Conservation (phyloP, 306 rosid species). For the Lotus japonicus region DNA sequence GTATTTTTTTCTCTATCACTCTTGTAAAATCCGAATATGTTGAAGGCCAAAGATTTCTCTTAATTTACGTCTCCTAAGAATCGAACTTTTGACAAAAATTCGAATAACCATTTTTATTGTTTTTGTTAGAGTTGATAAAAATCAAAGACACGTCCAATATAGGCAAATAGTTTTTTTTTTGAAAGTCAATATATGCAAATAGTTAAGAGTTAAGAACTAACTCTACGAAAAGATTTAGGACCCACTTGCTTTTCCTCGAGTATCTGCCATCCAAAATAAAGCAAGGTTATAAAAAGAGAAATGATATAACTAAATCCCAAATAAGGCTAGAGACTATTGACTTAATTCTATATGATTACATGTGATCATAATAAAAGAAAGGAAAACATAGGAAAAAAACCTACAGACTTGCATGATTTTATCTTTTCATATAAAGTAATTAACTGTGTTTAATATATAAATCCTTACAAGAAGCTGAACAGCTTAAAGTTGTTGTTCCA, state of each 20-base stretch:
- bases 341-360: background rate
- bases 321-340: background rate
- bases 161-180: too few species aligned
- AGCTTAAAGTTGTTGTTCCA: conserved; percentile 85
- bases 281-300: background rate
- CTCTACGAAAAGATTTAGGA: conserved; percentile 92
- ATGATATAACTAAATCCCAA: background rate
- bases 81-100: too few species aligned
- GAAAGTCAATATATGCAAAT: too few species aligned
- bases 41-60: too few species aligned
- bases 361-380: background rate
- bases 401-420: conserved; percentile 93
- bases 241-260: conserved; percentile 99
- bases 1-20: too few species aligned
- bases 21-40: too few species aligned
- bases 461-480: conserved; percentile 80
- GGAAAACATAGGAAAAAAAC: too few species aligned
- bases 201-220: conserved; percentile 24
- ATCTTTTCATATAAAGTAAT: conserved; percentile 80
- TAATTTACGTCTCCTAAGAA: too few species aligned
- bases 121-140: too few species aligned
- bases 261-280: conserved; percentile 73
- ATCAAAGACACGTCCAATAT: background rate
- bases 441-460: conserved; percentile 85
- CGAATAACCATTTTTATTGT: too few species aligned